phyloP scores from a whole-genome alignment of 2,329 filamentous ascomycete genomes.

The Diaporthe vaccinii region DNA sequence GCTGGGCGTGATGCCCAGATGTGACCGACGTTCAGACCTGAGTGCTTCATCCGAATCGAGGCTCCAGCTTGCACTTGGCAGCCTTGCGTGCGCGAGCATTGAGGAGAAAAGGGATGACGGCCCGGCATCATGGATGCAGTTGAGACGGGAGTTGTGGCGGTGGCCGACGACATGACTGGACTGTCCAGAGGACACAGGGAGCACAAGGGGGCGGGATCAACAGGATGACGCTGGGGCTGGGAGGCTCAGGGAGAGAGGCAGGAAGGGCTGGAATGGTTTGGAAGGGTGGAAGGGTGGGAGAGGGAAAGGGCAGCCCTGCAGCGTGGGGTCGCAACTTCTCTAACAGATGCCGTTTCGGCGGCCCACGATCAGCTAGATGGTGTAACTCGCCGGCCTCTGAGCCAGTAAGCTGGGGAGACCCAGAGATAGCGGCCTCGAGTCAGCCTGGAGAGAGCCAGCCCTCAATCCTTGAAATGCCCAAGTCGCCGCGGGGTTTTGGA shows the following conservation, averaged over 20 bases:
- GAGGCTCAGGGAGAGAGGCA: too few species aligned
- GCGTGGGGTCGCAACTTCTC: conserved; percentile 19
- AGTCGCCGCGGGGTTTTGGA: conserved; percentile 2
- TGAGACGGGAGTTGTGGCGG: conserved; percentile 25
- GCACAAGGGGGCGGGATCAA: conserved; percentile 14
- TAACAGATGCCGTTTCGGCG: conserved; percentile 36
- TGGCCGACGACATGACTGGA: conserved; percentile 19
- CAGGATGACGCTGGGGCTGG: conserved; percentile 25
- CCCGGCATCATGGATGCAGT: conserved; percentile 30
- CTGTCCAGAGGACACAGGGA: neutral
- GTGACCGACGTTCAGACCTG: conserved; percentile 3
- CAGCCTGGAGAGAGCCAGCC: neutral
- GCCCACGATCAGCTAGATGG: conserved; percentile 35
- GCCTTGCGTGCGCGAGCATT: neutral
- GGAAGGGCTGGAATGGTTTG: neutral
- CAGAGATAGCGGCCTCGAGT: conserved; percentile 21
- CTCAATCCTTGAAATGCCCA: neutral
- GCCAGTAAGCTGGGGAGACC: conserved; percentile 3
- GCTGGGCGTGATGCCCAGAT: conserved; percentile 19
- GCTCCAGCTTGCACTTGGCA: conserved; percentile 25
- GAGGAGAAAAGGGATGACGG: conserved; percentile 18
- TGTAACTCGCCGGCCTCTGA: conserved; percentile 36
- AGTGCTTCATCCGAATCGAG: conserved; percentile 18
- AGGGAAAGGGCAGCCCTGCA: conserved; percentile 1
- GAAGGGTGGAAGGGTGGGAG: neutral